Evolutionary conservation across 2,329 filamentous ascomycete genomes (phyloP), one percentile per base, ranked within the genome.

Genomic region (Alternaria brassicicola): DNA sequence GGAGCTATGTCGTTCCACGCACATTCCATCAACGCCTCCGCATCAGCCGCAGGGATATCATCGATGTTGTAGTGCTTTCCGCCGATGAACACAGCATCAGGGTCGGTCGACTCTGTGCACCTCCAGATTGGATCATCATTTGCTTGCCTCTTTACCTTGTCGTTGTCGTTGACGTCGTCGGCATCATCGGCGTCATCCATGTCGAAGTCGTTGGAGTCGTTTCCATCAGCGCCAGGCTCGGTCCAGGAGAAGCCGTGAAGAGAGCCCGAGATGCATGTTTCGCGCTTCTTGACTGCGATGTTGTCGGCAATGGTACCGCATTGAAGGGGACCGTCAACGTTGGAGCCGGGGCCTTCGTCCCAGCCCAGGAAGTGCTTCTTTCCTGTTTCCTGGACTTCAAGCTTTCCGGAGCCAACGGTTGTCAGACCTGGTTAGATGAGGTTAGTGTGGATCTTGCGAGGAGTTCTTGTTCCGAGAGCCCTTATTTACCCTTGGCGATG

Each of bases 321-420:
- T 19, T 55, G 46, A 9, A 55, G 38, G 5, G 9, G 45, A 12
- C 45, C 30, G 10, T 51, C 46, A 12, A 15, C 26, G 13, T 55
- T 50, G 7, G 35, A 42, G 1, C 13, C 36, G 8, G 52, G 36
- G 6, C 52, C 52, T 25, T 49, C 28, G 35, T 42, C 36, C 52
- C 45, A 55, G 6, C 9, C 26, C 3, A 50, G 4, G 21, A 55
- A 55, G 3, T 15, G 21, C 53, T 55, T 55, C 36, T 55, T 21
- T 8, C 36, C 46, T 0, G 45, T 39, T 0, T 35, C 26, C 23
- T 47, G 28, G 1, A 51, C 43, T 15, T 51, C 33, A 12, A 55
- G 46, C 23, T 51, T 55, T 21, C 45, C 38, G 21, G 46, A 55
- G 5, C 9, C 3, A 4, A 55, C 36, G 1, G 38, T 31, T 2